These are phyloP conservation scores for Erythrobasidium hasegawianum DNA, from an alignment of 1,284 basidiomycete genomes.

Conservation along the genomic window DNA sequence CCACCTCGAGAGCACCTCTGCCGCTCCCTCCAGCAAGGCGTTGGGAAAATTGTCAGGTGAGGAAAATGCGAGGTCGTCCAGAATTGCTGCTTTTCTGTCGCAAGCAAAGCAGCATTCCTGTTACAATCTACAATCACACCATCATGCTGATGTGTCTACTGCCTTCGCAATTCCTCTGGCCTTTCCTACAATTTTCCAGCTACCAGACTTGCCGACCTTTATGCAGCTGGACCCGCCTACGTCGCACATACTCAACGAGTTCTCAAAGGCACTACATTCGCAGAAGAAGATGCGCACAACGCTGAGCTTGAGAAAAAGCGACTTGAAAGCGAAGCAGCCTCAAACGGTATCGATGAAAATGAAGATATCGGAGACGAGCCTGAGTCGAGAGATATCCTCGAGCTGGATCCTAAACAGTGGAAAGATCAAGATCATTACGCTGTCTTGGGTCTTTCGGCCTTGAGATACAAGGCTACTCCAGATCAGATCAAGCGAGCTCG, in stretches of 20 bases:
- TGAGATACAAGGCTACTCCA: constrained; percentile 80
- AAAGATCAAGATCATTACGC: constrained; percentile 99
- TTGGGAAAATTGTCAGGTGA: constrained; percentile 46
- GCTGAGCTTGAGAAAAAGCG: constrained; percentile 53
- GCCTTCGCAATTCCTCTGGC: no score
- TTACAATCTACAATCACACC: neutral
- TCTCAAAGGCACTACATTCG: constrained; percentile 70
- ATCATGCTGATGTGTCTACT: no score
- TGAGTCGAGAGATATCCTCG: constrained; percentile 68
- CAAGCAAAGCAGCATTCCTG: no score
- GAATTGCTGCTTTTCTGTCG: no score
- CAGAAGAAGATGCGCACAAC: constrained; percentile 65
- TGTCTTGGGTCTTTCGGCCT: constrained; percentile 85
- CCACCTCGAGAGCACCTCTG: constrained; percentile 29
- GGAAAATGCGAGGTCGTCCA: neutral
- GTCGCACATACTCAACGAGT: constrained; percentile 72
- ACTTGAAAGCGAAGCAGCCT: constrained; percentile 49
- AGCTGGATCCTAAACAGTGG: constrained; percentile 94
- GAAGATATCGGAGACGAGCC: constrained; percentile 91
- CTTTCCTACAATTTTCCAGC: constrained; percentile 31
- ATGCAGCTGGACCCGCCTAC: constrained; percentile 80
- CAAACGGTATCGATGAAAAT: constrained; percentile 61
- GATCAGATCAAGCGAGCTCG: constrained; percentile 96
- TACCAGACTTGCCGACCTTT: constrained; percentile 54
- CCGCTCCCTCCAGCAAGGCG: constrained; percentile 35